Evolutionary conservation across 768 basidiomycete genomes (phyloP).

Genomic region (Dictyophora rubrovolvata): DNA sequence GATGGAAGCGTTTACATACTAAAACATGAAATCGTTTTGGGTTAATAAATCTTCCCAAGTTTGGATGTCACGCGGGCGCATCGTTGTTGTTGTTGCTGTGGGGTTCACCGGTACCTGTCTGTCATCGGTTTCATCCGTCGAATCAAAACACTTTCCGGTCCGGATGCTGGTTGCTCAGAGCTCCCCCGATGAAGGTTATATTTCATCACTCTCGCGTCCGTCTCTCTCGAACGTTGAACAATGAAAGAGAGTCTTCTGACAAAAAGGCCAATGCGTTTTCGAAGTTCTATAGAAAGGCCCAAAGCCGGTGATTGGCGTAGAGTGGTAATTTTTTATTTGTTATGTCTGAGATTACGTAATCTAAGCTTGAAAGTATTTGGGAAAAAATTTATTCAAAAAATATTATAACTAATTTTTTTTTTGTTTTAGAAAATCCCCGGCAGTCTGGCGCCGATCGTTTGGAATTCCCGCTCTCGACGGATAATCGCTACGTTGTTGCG

Average conservation of each 20-base stretch:
- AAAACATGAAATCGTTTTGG: neutral
- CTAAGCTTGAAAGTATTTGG: too few species aligned
- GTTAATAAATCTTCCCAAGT: neutral
- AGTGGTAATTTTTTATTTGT: too few species aligned
- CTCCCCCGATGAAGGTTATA: neutral
- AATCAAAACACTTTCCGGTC: neutral
- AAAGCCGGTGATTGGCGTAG: neutral
- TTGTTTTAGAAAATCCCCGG: neutral
- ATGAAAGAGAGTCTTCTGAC: too few species aligned
- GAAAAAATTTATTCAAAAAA: neutral
- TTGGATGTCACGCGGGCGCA: neutral
- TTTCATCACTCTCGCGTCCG: neutral
- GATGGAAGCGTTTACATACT: neutral
- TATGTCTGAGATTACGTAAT: too few species aligned
- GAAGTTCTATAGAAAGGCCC: neutral
- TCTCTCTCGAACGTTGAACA: neutral
- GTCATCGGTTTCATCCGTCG: neutral
- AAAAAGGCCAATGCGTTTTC: neutral
- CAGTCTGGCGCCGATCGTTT: neutral
- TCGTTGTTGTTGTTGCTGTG: neutral
- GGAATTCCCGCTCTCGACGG: neutral
- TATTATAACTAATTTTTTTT: neutral
- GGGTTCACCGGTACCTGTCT: neutral
- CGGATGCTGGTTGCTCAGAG: neutral
- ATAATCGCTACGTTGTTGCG: neutral